Evolutionary conservation across 2,329 filamentous ascomycete species (phyloP).

Genomic region (Pseudocercospora musae): DNA sequence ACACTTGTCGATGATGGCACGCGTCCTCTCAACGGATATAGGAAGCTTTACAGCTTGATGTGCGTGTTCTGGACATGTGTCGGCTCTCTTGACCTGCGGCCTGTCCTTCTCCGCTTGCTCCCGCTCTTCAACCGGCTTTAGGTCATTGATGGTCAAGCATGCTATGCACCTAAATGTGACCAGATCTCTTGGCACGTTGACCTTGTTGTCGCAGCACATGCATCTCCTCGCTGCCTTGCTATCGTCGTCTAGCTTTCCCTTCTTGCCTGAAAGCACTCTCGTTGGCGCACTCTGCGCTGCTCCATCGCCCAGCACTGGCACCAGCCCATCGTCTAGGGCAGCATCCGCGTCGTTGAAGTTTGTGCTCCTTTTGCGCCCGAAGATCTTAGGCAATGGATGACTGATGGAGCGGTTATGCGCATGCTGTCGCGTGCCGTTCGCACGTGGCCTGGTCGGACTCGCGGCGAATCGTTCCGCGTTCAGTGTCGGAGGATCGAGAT

Average conservation of each 20-base stretch:
- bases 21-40: constrained; percentile 61
- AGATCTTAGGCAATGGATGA: constrained; percentile 73
- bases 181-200: constrained; percentile 73
- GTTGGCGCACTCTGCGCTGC: constrained; percentile 26
- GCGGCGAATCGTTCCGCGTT: constrained; percentile 22
- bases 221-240: constrained; percentile 69
- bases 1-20: constrained; percentile 55
- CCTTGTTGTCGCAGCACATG: constrained; percentile 78
- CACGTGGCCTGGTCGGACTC: constrained; percentile 21
- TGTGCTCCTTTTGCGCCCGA: constrained; percentile 56
- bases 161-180: constrained; percentile 77
- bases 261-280: constrained; percentile 32
- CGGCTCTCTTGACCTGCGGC: constrained; percentile 17
- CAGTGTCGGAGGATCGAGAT: constrained; percentile 24
- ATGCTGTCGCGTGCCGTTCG: constrained; percentile 23
- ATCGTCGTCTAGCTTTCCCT: constrained; percentile 38
- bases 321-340: constrained; percentile 47
- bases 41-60: constrained; percentile 30
- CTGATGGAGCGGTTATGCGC: constrained; percentile 63
- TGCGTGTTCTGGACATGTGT: constrained; percentile 17
- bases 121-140: constrained; percentile 41
- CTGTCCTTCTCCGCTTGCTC: constrained; percentile 20
- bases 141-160: constrained; percentile 80
- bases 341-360: constrained; percentile 37
- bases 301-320: constrained; percentile 36